Evolutionary conservation across 2,329 filamentous ascomycete species (phyloP).

Genomic region (Fusarium sp.): DNA sequence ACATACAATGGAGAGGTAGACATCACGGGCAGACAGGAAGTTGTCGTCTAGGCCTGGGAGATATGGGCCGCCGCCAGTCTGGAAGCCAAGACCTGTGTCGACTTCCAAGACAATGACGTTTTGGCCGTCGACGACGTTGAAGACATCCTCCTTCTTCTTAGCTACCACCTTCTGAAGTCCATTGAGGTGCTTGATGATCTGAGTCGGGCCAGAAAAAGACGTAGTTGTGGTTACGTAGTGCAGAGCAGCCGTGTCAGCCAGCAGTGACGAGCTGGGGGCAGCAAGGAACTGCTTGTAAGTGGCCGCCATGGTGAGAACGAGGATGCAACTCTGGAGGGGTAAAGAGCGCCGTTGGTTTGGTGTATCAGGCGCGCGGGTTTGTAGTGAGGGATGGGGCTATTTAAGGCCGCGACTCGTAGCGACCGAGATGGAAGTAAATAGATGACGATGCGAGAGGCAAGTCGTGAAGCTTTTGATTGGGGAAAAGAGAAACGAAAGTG

Average conservation of each 20-base stretch:
- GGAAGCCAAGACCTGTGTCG: slow-evolving; percentile 84
- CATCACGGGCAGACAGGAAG: slow-evolving; percentile 84
- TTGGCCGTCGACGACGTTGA: slow-evolving; percentile 76
- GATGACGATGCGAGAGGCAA: slow-evolving; percentile 15
- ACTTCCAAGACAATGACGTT: slow-evolving; percentile 82
- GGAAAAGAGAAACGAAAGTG: slow-evolving; percentile 26
- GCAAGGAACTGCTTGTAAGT: slow-evolving; percentile 78
- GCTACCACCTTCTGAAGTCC: slow-evolving; percentile 77
- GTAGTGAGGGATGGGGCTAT: slow-evolving; percentile 4
- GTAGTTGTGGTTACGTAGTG: slow-evolving; percentile 93
- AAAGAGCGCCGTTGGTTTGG: slow-evolving; percentile 7
- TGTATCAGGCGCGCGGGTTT: slow-evolving; percentile 11
- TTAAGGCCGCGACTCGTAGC: slow-evolving; percentile 21
- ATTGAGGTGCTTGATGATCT: slow-evolving; percentile 84
- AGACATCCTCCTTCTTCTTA: slow-evolving; percentile 81
- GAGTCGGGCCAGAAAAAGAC: slow-evolving; percentile 72
- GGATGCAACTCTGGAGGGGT: slow-evolving; percentile 28
- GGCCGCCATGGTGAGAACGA: slow-evolving; percentile 51
- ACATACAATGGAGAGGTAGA: slow-evolving; percentile 82
- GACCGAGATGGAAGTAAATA: slow-evolving; percentile 14
- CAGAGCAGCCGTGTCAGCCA: slow-evolving; percentile 73
- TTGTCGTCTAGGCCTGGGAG: slow-evolving; percentile 93
- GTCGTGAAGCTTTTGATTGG: slow-evolving; percentile 10
- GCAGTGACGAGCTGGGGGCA: slow-evolving; percentile 68
- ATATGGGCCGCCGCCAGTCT: slow-evolving; percentile 82